Evolutionary conservation across 2,329 filamentous ascomycete genomes (phyloP).

Genomic region (Claviceps pazoutovae): DNA sequence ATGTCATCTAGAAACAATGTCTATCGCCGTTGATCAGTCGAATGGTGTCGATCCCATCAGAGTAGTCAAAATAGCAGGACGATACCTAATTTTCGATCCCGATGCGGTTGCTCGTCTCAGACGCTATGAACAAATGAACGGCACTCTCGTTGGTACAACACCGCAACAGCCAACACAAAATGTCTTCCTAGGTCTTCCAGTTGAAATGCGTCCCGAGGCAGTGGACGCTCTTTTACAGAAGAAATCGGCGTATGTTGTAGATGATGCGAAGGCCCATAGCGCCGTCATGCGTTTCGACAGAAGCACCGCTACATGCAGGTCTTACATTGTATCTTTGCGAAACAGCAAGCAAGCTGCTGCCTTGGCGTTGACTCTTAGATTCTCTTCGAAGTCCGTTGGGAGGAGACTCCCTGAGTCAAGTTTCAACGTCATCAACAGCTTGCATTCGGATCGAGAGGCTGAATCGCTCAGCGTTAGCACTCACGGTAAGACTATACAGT

Average conservation of each 20-base stretch:
- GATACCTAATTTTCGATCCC: slow-evolving; percentile 83
- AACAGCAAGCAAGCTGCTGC: slow-evolving; percentile 28
- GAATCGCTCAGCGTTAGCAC: neutral
- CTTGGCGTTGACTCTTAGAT: slow-evolving; percentile 25
- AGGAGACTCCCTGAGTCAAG: slow-evolving; percentile 10
- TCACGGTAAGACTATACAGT: neutral
- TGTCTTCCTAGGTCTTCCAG: slow-evolving; percentile 74
- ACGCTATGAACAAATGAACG: slow-evolving; percentile 69
- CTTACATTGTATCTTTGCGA: slow-evolving; percentile 48
- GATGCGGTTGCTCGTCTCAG: slow-evolving; percentile 66
- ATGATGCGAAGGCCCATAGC: slow-evolving; percentile 61
- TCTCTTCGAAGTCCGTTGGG: slow-evolving; percentile 21
- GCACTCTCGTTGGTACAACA: slow-evolving; percentile 72
- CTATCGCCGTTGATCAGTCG: neutral
- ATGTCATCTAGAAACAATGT: neutral
- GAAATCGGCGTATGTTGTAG: slow-evolving; percentile 63
- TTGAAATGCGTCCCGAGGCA: slow-evolving; percentile 87
- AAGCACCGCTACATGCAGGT: slow-evolving; percentile 39
- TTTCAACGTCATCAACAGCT: neutral
- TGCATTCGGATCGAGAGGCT: neutral
- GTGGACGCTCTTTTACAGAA: slow-evolving; percentile 67
- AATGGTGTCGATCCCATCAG: slow-evolving; percentile 38
- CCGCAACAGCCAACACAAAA: slow-evolving; percentile 93
- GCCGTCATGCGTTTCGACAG: slow-evolving; percentile 42
- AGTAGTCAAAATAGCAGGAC: slow-evolving; percentile 66